Conservation (phyloP, 257 asterid species). For the Hygrophila difformis region DNA sequence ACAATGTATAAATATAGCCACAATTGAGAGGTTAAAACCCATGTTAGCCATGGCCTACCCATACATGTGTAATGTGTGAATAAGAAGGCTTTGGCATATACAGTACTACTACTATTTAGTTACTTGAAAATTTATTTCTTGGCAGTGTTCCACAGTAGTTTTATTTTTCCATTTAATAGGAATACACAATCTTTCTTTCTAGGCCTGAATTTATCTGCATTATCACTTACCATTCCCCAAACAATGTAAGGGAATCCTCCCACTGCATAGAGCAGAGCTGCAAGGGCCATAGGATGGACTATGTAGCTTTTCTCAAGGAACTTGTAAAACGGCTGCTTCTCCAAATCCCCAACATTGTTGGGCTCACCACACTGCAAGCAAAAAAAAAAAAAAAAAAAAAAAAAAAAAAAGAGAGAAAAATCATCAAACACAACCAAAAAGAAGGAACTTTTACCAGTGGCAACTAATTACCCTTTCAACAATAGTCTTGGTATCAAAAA, state of each 20-base stretch:
- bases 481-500: slow-evolving; percentile 41
- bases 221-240: slow-evolving; percentile 72
- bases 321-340: slow-evolving; percentile 59
- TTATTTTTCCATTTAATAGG: no score
- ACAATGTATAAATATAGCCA: slow-evolving; percentile 3
- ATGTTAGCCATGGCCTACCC: slow-evolving; percentile 21
- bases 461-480: slow-evolving; percentile 34
- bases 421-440: no score
- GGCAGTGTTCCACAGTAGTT: not conserved
- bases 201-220: not conserved
- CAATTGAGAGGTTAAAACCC: slow-evolving; percentile 2
- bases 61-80: no score
- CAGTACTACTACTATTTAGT: no score
- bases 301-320: slow-evolving; percentile 41
- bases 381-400: not conserved
- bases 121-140: not conserved
- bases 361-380: slow-evolving; percentile 48
- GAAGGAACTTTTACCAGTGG: no score
- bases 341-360: slow-evolving; percentile 65
- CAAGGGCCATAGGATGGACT: slow-evolving; percentile 55
- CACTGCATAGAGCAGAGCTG: slow-evolving; percentile 44
- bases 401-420: not conserved
- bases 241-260: slow-evolving; percentile 77
- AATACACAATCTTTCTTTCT: no score
- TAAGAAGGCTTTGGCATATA: no score